Evolutionary conservation across 2,329 filamentous ascomycete species (phyloP).

Genomic region (Cercospora brassicicola): DNA sequence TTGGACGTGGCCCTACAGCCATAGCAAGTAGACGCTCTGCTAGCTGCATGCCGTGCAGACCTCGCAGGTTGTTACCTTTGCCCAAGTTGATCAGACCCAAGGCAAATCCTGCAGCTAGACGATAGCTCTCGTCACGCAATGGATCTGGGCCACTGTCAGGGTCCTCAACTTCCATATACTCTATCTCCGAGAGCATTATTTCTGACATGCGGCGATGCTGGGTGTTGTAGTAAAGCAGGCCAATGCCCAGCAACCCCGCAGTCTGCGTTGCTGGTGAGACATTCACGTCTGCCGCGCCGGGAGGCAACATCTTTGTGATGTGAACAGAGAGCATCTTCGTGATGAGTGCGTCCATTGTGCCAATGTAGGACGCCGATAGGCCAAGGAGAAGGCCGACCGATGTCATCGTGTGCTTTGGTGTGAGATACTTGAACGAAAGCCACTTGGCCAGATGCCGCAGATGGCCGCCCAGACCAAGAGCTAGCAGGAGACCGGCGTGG

Average conservation of each 20-base stretch:
- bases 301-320: slow-evolving; percentile 88
- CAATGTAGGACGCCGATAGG: slow-evolving; percentile 87
- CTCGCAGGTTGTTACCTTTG: slow-evolving; percentile 82
- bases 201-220: slow-evolving; percentile 98
- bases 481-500: slow-evolving; percentile 91
- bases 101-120: slow-evolving; percentile 88
- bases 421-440: slow-evolving; percentile 99
- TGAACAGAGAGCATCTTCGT: slow-evolving; percentile 92
- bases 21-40: slow-evolving; percentile 83
- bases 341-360: slow-evolving; percentile 95
- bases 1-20: slow-evolving; percentile 84
- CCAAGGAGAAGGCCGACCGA: slow-evolving; percentile 93
- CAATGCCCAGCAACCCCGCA: slow-evolving; percentile 95
- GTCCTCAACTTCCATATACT: slow-evolving; percentile 81
- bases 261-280: slow-evolving; percentile 91
- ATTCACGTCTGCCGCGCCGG: slow-evolving; percentile 90
- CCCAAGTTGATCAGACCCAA: slow-evolving; percentile 93
- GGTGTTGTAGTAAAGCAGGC: slow-evolving; percentile 87
- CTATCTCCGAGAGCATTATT: slow-evolving; percentile 96
- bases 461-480: slow-evolving; percentile 89
- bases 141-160: slow-evolving; percentile 66
- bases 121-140: slow-evolving; percentile 90
- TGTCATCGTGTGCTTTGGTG: slow-evolving; percentile 98
- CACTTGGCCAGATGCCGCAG: slow-evolving; percentile 93
- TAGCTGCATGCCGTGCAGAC: slow-evolving; percentile 89